Base-by-base conservation (phyloP, 129 eudicot species). In the Arctium lappa region DNA sequence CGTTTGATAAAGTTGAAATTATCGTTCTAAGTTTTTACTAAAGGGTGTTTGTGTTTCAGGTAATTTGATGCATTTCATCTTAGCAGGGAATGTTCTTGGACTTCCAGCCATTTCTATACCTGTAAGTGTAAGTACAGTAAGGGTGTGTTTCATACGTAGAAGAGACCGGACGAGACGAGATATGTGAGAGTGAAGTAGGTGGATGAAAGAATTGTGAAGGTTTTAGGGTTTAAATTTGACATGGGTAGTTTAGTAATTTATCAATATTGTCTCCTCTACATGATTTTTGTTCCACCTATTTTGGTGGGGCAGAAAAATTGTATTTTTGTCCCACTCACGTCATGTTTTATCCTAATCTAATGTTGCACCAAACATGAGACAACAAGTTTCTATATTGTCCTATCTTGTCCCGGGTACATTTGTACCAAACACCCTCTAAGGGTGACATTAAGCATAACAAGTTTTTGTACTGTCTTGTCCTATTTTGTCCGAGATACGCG, bases 91-190 rank as follows among this genome's bases (percentile, higher is more conserved):
- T 84, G 90, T 89, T 86, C 92, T 91, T 63, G 95, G 95, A 78
- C 85, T 91, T 71, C 95, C 93, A n/a, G 95, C 95, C 31, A 86
- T 93, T 75, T 86, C 97, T 72, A 76, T 93, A 79, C 98, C 95
- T 5, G 95, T 91, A 80, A 89, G 92, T 73, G 16, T n/a, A n/a
- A n/a, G n/a, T n/a, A n/a, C n/a, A n/a, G n/a, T n/a, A n/a, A 60
- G 16, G 11, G 15, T 15, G 60, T 56, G 71, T 77, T 56, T 15
- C 22, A 2, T 53, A 53, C 4, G 18, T 1, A 53, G 18, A 13
- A n/a, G 12, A 12, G 15, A n/a, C n/a, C 3, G 2, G 3, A 10
- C n/a, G 0, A 50, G 5, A 15, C 63, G 1, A 6, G 63, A 50
- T 50, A 18, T 15, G 65, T 1, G 65, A 56, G 65, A 56, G 65